Conservation (phyloP, 2,329 filamentous ascomycete genomes). For the Xylaria sp. region DNA sequence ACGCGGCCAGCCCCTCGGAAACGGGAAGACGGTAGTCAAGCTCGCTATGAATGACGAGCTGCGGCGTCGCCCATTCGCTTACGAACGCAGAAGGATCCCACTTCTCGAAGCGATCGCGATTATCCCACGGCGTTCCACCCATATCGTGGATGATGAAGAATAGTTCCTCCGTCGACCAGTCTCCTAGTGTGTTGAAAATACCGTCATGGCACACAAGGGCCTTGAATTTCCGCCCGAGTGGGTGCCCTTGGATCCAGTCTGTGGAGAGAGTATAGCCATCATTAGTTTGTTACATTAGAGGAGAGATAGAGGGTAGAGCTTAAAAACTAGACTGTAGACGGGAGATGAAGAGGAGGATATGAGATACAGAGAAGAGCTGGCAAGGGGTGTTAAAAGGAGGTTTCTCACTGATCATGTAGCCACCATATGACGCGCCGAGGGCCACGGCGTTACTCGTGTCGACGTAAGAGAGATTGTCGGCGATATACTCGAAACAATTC, state of each 20-base stretch:
- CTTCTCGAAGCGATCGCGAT: constrained; percentile 70
- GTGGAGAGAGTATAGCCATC: neutral
- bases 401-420: constrained; percentile 75
- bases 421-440: constrained; percentile 78
- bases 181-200: constrained; percentile 76
- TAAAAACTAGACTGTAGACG: neutral
- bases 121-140: constrained; percentile 69
- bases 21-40: constrained; percentile 90
- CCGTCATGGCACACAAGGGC: constrained; percentile 90
- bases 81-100: constrained; percentile 75
- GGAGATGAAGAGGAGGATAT: constrained; percentile 30
- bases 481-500: constrained; percentile 79
- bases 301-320: neutral
- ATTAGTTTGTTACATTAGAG: constrained; percentile 12
- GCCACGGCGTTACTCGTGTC: constrained; percentile 77
- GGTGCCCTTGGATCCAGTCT: constrained; percentile 91
- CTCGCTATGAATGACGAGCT: constrained; percentile 88
- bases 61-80: constrained; percentile 83
- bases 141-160: constrained; percentile 77
- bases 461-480: constrained; percentile 71
- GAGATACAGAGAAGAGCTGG: neutral
- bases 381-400: neutral
- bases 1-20: constrained; percentile 83
- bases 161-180: constrained; percentile 74
- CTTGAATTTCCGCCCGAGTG: constrained; percentile 84